Evolutionary conservation across 441 rosid genomes (phyloP).

Genomic region (Sinapis alba): DNA sequence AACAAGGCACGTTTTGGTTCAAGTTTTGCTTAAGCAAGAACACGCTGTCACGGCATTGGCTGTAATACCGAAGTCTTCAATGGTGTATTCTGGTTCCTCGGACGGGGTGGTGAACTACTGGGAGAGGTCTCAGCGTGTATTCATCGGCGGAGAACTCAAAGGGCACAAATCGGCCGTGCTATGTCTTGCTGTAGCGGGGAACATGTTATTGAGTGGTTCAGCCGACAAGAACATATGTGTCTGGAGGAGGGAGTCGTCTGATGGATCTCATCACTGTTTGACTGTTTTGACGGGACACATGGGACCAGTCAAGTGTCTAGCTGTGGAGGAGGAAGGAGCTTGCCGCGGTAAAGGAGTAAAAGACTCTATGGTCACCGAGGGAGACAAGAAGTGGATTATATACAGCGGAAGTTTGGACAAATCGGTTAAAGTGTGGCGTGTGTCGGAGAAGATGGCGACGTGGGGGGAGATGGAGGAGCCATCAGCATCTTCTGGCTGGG

Average conservation of each 20-base stretch:
- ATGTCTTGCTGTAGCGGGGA: conserved; percentile 52
- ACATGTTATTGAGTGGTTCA: conserved; percentile 59
- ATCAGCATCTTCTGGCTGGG: conserved; percentile 16
- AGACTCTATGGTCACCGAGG: conserved; percentile 2
- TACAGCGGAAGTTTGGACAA: conserved; percentile 70
- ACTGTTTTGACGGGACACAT: conserved; percentile 56
- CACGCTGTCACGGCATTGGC: conserved; percentile 63
- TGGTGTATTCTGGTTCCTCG: conserved; percentile 59
- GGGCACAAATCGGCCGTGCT: conserved; percentile 61
- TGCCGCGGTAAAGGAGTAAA: conserved; percentile 13
- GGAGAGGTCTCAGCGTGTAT: conserved; percentile 44
- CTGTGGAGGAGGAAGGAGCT: conserved; percentile 47
- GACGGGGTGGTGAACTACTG: conserved; percentile 65
- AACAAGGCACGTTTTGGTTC: conserved; percentile 46
- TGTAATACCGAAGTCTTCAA: conserved; percentile 33
- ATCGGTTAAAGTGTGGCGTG: conserved; percentile 73
- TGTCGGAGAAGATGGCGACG: conserved; percentile 43
- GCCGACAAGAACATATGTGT: conserved; percentile 66
- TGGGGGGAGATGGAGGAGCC: conserved; percentile 38
- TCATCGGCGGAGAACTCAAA: conserved; percentile 46
- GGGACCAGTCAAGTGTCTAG: conserved; percentile 66
- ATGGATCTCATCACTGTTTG: conserved; percentile 51
- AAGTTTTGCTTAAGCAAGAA: conserved; percentile 56
- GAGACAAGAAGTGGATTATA: conserved; percentile 48
- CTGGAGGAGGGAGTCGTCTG: conserved; percentile 58